Conservation (phyloP, 495 filamentous ascomycete species). For the Penicillium herquei region DNA sequence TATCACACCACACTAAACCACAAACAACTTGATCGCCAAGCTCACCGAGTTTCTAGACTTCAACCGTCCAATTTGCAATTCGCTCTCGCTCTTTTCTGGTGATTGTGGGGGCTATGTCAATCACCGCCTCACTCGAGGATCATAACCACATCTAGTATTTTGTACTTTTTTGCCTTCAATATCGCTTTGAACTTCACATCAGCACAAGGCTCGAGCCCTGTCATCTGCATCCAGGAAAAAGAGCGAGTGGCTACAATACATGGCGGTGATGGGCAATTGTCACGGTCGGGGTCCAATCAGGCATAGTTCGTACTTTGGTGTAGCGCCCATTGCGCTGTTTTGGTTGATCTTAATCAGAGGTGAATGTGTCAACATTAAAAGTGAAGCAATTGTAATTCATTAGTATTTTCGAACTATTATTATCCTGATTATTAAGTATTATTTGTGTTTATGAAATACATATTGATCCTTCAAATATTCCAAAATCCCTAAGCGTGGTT, state of each 20-base stretch:
- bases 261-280: neutral
- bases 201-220: neutral
- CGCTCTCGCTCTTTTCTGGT: neutral
- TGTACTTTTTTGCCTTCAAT: neutral
- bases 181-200: neutral
- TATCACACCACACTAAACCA: neutral
- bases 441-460: no score
- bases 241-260: neutral
- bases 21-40: neutral
- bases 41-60: neutral
- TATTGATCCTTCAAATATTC: neutral
- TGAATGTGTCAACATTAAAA: neutral
- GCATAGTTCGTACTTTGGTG: constrained; percentile 19
- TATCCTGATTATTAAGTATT: no score
- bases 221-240: neutral
- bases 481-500: neutral
- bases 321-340: neutral
- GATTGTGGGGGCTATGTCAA: neutral
- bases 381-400: neutral
- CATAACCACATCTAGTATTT: neutral
- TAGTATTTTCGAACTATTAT: no score
- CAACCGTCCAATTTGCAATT: neutral
- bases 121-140: constrained; percentile 1
- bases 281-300: constrained; percentile 1
- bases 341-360: neutral